Base-by-base conservation (phyloP, 495 filamentous ascomycete species). In the Symbiotaphrina buchneri region DNA sequence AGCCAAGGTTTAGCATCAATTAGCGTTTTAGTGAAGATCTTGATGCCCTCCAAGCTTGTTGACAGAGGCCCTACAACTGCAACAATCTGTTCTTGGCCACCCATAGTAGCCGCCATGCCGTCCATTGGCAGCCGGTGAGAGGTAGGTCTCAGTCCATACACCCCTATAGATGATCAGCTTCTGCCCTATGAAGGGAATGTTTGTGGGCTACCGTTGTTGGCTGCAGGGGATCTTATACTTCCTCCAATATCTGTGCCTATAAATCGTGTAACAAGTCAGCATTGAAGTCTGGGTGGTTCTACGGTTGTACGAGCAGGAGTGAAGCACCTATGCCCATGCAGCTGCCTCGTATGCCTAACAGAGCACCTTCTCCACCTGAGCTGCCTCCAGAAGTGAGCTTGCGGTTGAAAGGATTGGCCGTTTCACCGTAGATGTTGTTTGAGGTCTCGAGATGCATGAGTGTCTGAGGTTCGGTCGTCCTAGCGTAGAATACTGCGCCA, bases 101-200 rank as follows among this genome's bases (percentile, higher is more conserved):
- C 33, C 42, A 62, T 65, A 1, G 66, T 61, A 0, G 55, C 50
- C 11, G 30, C 36, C 42, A 44, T 46, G 14, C 66, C 68, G 10
- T 44, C 46, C 22, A 53, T 52, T 1, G 75, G 74, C 4, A 78
- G 47, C 16, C 73, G 54, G 7, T 52, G 56, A 4, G 53, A 49
- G 1, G 62, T 75, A 0, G 76, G 74, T 37, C 64, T 66, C 27
- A 77, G 47, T 0, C 70, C 71, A 47, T 64, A 81, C 1, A 82
- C 29, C 3, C 68, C n/a, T n/a, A n/a, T n/a, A n/a, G n/a, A n/a
- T n/a, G n/a, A n/a, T n/a, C n/a, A n/a, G n/a, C n/a, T n/a, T n/a
- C n/a, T n/a, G n/a, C n/a, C n/a, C n/a, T n/a, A n/a, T n/a, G n/a
- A n/a, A n/a, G n/a, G n/a, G n/a, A n/a, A n/a, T n/a, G n/a, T n/a